phyloP scores from a whole-genome alignment of 148 eudicot genomes.

The Fallopia convolvulus region DNA sequence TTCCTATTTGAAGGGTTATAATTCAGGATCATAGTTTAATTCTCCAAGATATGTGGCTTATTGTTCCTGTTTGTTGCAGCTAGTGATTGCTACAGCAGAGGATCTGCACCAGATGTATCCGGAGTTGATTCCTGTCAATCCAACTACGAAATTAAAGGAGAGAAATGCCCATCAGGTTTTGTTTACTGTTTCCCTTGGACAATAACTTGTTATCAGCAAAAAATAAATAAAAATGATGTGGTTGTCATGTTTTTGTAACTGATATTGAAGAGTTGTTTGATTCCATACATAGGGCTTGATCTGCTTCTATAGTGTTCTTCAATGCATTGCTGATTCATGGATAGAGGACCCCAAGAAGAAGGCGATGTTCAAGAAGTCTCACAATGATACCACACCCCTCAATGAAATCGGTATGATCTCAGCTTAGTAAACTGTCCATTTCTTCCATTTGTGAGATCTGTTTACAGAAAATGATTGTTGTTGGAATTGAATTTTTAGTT shows the following conservation, averaged over 20 bases:
- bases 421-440: not conserved
- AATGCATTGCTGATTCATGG: constrained; percentile 74
- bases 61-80: constrained; percentile 29
- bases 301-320: constrained; percentile 55
- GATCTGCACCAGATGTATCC: constrained; percentile 79
- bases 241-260: not conserved
- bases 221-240: not conserved
- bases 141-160: constrained; percentile 46
- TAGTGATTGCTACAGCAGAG: constrained; percentile 62
- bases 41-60: not conserved
- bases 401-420: constrained; percentile 55
- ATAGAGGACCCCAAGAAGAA: constrained; percentile 45
- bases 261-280: not conserved
- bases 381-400: constrained; percentile 31
- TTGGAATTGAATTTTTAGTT: constrained; percentile 13
- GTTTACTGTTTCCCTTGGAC: not conserved
- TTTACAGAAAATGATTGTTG: not conserved
- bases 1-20: not conserved
- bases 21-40: not conserved
- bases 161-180: constrained; percentile 61
- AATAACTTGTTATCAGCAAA: not conserved
- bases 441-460: not conserved
- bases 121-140: constrained; percentile 34
- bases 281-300: constrained; percentile 42
- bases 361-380: constrained; percentile 35